Percentiles rank a stretch among this genome's conserved stretches.
These are phyloP conservation scores for Glomus cerebriforme DNA, from an alignment of 192 early-diverging fungal species.

Conservation along the genomic window DNA sequence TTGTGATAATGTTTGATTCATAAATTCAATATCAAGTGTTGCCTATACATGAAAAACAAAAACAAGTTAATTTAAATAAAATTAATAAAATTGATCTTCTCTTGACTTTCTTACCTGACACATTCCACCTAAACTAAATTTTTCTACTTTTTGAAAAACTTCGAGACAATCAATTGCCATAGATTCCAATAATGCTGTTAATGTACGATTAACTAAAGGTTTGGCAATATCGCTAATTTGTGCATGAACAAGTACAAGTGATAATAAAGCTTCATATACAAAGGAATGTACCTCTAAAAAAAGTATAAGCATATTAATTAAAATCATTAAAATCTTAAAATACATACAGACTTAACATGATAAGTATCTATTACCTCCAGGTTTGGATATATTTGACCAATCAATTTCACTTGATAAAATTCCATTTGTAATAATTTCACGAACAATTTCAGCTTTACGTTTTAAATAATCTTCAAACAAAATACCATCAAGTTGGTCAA, in stretches of 20 bases:
- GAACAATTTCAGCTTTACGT: constrained; percentile 68
- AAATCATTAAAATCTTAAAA: neutral
- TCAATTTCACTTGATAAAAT: constrained; percentile 87
- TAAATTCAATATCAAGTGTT: constrained; percentile 89
- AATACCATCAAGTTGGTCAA: constrained; percentile 78
- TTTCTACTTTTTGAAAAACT: constrained; percentile 75
- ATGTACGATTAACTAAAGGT: constrained; percentile 72
- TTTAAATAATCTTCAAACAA: constrained; percentile 87
- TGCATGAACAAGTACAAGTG: constrained; percentile 87
- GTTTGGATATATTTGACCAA: constrained; percentile 75
- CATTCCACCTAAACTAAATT: constrained; percentile 90
- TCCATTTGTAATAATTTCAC: constrained; percentile 73
- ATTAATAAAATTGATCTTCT: neutral
- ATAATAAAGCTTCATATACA: constrained; percentile 82
- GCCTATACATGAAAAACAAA: constrained; percentile 47
- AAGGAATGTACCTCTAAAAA: constrained; percentile 83
- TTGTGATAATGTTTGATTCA: constrained; percentile 78
- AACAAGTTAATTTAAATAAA: neutral
- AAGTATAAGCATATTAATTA: neutral
- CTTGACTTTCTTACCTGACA: constrained; percentile 61
- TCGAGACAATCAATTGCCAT: constrained; percentile 82
- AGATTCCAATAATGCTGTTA: constrained; percentile 70
- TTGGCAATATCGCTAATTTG: constrained; percentile 84
- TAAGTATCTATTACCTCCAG: constrained; percentile 60
- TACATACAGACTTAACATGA: too few species aligned